phyloP scores from a whole-genome alignment of 768 basidiomycete species.

The Xerocomellus intermedius region DNA sequence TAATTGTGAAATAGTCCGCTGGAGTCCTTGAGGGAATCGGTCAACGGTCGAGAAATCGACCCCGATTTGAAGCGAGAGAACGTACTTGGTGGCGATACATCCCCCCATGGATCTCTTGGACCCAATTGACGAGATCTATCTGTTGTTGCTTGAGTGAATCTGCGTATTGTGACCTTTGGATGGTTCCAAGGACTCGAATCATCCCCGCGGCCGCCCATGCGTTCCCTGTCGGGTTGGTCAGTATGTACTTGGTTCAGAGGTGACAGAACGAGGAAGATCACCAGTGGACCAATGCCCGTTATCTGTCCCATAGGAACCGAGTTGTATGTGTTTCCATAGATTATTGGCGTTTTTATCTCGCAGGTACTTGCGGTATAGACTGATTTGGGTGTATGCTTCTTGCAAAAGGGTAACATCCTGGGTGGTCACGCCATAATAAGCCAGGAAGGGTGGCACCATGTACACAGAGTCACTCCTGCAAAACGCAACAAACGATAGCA shows the following conservation, averaged over 20 bases:
- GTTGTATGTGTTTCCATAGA: slow-evolving; percentile 76
- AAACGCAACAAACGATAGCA: neutral
- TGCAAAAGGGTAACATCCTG: slow-evolving; percentile 55
- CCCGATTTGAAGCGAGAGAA: slow-evolving; percentile 2
- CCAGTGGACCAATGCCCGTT: slow-evolving; percentile 80
- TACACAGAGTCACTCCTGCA: slow-evolving; percentile 75
- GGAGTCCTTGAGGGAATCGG: neutral
- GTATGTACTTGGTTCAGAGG: neutral
- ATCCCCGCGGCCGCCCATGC: slow-evolving; percentile 90
- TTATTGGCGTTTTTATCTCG: slow-evolving; percentile 46
- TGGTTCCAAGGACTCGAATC: slow-evolving; percentile 76
- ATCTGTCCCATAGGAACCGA: slow-evolving; percentile 56
- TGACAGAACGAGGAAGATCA: slow-evolving; percentile 17
- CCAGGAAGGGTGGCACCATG: slow-evolving; percentile 86
- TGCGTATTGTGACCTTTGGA: slow-evolving; percentile 58
- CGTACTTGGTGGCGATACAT: slow-evolving; percentile 64
- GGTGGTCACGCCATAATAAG: slow-evolving; percentile 73
- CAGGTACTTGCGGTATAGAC: slow-evolving; percentile 67
- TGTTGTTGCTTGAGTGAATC: slow-evolving; percentile 49
- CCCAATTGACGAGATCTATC: slow-evolving; percentile 61
- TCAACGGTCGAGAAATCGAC: neutral
- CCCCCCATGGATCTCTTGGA: slow-evolving; percentile 67
- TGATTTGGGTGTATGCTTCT: slow-evolving; percentile 70
- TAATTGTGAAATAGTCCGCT: slow-evolving; percentile 63
- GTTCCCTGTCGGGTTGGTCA: slow-evolving; percentile 51